Base-by-base conservation (phyloP, 148 eudicot genomes). In the Polygonum aviculare region DNA sequence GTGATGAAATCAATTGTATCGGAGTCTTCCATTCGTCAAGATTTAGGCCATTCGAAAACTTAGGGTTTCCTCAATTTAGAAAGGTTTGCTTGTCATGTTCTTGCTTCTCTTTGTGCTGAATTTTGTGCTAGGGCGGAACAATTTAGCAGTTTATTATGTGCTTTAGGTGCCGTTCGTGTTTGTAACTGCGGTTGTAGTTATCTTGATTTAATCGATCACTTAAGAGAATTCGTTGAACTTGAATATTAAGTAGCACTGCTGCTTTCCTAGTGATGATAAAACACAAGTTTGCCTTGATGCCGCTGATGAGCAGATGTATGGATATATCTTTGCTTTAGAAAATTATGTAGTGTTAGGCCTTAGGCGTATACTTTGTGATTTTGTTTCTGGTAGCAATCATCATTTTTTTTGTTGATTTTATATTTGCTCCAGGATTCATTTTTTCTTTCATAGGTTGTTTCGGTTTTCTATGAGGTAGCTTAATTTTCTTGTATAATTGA, bases 11-110 rank as follows among this genome's bases (percentile, higher is more conserved):
- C 40, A 15, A 33, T 35, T 65, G 19, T 36, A 15, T 65, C 1
- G 14, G n/a, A 4, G 7, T 3, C 40, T 38, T 65, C 41, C 18
- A 65, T 33, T 65, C 70, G 41, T 8, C n/a, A 33, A 33, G 69
- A 60, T 60, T 60, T 60, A 16, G 26, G 15, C 12, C 16, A 60
- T 60, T 31, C 31, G 5, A 36, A 1, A 60, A 65, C 9, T 7
- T 65, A 65, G 41, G 71, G 71, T 65, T 65, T 65, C 71, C 41
- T 65, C 16, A 65, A 65, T 65, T 65, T 65, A 19, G 40, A 39
- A 63, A 33, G 70, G 70, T 12, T 63, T 55, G 22, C 41, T 36
- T 35, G 4, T 40, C n/a, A 18, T 50, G 55, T 44, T 44, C 9
- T 44, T 44, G 47, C 47, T 44, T 44, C 6, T 44, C 10, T 44